A percentile compares a stretch with the other conserved stretches of the same genome.
phyloP scores from a whole-genome alignment of 768 basidiomycete genomes.

The Pulveroboletus sp. region DNA sequence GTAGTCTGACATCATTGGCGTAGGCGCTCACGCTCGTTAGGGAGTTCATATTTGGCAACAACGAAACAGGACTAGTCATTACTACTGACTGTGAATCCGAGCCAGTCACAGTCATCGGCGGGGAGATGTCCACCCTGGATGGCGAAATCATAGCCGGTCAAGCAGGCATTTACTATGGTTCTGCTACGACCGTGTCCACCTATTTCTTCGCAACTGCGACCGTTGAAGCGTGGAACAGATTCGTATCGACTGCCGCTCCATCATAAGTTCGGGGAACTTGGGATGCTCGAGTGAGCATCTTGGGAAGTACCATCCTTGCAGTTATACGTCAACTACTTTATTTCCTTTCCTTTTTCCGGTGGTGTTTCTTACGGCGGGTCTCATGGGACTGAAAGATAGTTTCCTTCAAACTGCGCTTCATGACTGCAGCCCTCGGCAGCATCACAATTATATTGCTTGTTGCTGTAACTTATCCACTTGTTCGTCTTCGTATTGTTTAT shows the following conservation, averaged over 20 bases:
- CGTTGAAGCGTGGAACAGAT: constrained; percentile 51
- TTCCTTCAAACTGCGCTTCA: background rate
- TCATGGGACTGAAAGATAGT: background rate
- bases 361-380: background rate
- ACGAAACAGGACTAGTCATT: constrained; percentile 53
- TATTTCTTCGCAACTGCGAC: constrained; percentile 53
- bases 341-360: too few species aligned
- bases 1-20: background rate
- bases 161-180: constrained; percentile 53
- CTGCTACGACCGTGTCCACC: constrained; percentile 45
- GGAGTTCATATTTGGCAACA: constrained; percentile 64
- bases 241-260: constrained; percentile 38
- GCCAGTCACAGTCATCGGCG: constrained; percentile 39
- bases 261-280: background rate
- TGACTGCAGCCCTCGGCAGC: background rate
- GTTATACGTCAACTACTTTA: background rate
- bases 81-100: constrained; percentile 20
- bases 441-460: constrained; percentile 1
- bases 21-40: constrained; percentile 60
- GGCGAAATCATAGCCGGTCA: constrained; percentile 49
- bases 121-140: constrained; percentile 44
- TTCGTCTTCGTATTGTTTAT: background rate
- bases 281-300: background rate
- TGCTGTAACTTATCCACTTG: background rate
- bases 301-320: background rate